These are phyloP conservation scores for Ceratobasidium papillatum DNA, from an alignment of 1,284 basidiomycete species.

Conservation along the genomic window DNA sequence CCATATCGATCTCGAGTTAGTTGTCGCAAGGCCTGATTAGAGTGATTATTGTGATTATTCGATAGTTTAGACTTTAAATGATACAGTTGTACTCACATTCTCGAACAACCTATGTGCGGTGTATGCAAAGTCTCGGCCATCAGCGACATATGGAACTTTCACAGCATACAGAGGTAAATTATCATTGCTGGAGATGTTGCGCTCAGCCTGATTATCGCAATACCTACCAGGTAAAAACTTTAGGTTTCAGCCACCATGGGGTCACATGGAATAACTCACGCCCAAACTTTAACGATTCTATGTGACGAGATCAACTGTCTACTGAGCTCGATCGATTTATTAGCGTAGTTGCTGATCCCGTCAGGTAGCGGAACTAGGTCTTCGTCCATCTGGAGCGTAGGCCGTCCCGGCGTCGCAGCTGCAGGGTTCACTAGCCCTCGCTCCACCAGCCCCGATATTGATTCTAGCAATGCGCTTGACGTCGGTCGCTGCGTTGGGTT, in stretches of 20 bases:
- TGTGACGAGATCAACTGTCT: neutral
- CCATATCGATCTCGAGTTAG: neutral
- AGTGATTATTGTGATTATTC: no score
- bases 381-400: neutral
- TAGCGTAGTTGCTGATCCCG: neutral
- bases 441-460: neutral
- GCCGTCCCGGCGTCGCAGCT: neutral
- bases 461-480: neutral
- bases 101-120: no score
- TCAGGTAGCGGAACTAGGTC: neutral
- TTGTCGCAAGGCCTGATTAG: neutral
- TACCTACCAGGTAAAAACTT: no score
- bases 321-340: neutral
- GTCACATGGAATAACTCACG: neutral
- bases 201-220: no score
- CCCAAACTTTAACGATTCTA: neutral
- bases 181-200: no score
- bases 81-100: no score
- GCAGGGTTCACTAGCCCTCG: neutral
- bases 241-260: neutral
- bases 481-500: neutral
- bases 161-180: no score
- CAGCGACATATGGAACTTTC: no score
- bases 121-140: no score
- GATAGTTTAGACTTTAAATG: no score